These are phyloP conservation scores for Ambrosiella cleistominuta DNA, from an alignment of 2,329 filamentous ascomycete species.

Conservation along the genomic window DNA sequence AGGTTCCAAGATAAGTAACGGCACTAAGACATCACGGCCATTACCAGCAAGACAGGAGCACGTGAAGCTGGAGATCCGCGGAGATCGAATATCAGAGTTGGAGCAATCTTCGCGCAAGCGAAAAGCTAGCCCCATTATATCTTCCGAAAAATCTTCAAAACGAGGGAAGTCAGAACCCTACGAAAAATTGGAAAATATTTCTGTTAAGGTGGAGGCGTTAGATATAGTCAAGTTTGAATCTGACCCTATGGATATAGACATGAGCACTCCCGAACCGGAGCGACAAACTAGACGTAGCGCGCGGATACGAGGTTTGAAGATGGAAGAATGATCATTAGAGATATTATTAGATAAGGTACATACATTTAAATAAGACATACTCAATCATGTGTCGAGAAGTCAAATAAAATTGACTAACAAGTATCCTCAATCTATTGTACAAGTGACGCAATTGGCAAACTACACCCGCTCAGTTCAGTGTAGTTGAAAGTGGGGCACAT, in stretches of 20 bases:
- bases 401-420: not conserved
- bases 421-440: not conserved
- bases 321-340: slow-evolving; percentile 1
- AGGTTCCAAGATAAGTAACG: not conserved
- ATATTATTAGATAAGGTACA: no score
- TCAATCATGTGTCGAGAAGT: no score
- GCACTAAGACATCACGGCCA: no score
- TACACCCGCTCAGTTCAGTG: not conserved
- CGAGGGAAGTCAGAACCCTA: not conserved
- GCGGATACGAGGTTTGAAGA: slow-evolving; percentile 7
- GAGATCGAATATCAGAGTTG: slow-evolving; percentile 17
- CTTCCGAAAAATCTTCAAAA: not conserved
- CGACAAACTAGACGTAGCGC: slow-evolving; percentile 10
- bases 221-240: slow-evolving; percentile 9
- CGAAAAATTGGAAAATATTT: not conserved
- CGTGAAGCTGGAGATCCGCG: slow-evolving; percentile 15
- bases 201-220: slow-evolving; percentile 6
- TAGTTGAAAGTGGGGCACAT: slow-evolving; percentile 5
- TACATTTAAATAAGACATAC: no score
- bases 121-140: slow-evolving; percentile 1
- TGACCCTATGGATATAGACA: slow-evolving; percentile 11
- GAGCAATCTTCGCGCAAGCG: slow-evolving; percentile 16
- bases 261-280: slow-evolving; percentile 8
- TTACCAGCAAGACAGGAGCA: slow-evolving; percentile 8
- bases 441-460: not conserved